A percentile compares a stretch with the other conserved stretches of the same genome.
Conservation (phyloP, 257 asterid genomes). For the Fraxinus quadrangulata region DNA sequence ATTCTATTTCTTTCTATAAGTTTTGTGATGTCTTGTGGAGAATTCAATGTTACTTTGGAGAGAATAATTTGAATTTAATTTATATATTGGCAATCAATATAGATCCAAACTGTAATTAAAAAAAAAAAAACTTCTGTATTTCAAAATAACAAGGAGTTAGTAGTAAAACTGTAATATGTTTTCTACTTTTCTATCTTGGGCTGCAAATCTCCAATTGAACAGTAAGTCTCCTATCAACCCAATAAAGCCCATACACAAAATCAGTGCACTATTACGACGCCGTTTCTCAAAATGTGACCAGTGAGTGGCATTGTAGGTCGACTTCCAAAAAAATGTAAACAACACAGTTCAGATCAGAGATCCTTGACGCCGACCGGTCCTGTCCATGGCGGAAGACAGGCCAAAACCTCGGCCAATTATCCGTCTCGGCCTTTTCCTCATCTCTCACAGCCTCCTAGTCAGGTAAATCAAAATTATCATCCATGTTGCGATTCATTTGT, state of each 20-base stretch:
- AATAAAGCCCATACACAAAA: neutral
- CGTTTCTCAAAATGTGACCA: neutral
- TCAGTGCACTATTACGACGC: neutral
- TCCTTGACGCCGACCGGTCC: slow-evolving; percentile 31
- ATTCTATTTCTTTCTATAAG: too few relatives aligned
- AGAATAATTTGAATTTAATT: too few relatives aligned
- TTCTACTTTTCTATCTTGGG: neutral
- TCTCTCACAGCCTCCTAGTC: slow-evolving; percentile 64
- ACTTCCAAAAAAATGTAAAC: neutral
- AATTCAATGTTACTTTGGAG: too few relatives aligned
- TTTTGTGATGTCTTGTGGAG: too few relatives aligned
- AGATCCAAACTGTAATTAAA: too few relatives aligned
- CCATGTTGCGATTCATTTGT: slow-evolving; percentile 1
- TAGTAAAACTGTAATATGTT: too few relatives aligned
- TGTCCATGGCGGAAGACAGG: slow-evolving; percentile 58
- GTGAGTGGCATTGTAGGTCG: neutral
- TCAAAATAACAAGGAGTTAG: too few relatives aligned
- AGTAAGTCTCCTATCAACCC: neutral
- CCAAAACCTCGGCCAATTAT: slow-evolving; percentile 83
- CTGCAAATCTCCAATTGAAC: neutral
- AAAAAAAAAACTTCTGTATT: too few relatives aligned
- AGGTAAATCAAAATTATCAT: slow-evolving; percentile 45
- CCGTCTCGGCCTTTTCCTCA: slow-evolving; percentile 73
- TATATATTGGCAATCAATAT: too few relatives aligned
- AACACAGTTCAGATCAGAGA: neutral